Evolutionary conservation across 768 basidiomycete species (phyloP), one percentile per base, ranked within the genome.

Genomic region (Paxillus ammoniavirescens): DNA sequence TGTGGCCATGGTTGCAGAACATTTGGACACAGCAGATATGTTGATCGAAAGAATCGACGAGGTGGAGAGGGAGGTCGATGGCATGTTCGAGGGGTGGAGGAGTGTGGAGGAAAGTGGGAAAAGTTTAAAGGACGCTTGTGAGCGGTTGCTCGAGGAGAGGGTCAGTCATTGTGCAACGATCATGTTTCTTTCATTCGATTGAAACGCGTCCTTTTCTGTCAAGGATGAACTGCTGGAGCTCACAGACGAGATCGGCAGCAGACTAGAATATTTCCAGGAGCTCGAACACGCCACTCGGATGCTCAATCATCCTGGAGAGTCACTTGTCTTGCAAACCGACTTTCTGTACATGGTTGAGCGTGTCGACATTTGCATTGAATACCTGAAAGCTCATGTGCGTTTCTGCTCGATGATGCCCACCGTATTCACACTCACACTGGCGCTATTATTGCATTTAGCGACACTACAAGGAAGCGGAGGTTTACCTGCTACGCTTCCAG

Each of bases 321-420:
- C 89, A 0, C 81, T 98, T 18, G 96, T 98, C 50, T 80, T 96
- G 9, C 84, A 93, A 58, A 82, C 87, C 0, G 94, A 95, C 63
- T 98, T 98, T 68, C 71, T 98, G 51, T 91, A 93, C 62, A 96
- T 96, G 93, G 91, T 98, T 36, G 93, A 96, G 62, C 83, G 93
- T 7, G 86, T 98, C 31, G 95, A 97, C 62, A 87, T 94, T 40
- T 98, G 96, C 65, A 88, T 98, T 45, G 90, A 91, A 47, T 98
- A 91, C 65, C 74, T 99, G 30, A 87, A 87, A 65, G 77, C 77
- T 12, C 92, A 97, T 70, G 95, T 95, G 70, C 63, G 92, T 74
- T 21, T 31, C 33, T 42, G 14, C 6, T 18, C 7, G 18, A 28
- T 18, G 2, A 14, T 13, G 18, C 9, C 31, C 17, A 47, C 13